Evolutionary conservation across 139 green algal species (phyloP), one percentile per base, ranked within the genome.

Genomic region (Volvox africanus): DNA sequence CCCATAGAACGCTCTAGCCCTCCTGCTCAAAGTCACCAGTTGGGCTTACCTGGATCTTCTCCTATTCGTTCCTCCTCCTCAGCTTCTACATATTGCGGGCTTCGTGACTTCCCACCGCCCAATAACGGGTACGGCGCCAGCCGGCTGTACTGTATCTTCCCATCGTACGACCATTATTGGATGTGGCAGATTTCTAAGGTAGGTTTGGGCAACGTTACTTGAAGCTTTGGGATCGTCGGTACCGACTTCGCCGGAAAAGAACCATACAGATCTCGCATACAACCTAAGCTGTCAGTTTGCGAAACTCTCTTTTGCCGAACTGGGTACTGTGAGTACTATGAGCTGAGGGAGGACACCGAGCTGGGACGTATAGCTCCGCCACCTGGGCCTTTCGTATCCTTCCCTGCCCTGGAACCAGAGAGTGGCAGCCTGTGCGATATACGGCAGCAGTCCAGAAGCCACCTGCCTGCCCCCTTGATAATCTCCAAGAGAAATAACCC

Each of bases 161-260:
- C 50, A 9, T 44, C 26, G 11, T 86, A 86, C 80, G 55, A 86
- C 50, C 50, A 71, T 26, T 86, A 50, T 26, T 86, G 36, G 32
- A 73, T 86, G 80, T 86, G 80, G 80, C 80, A 55, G 26, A 44
- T 86, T 13, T 33, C 32, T 6, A 71, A 86, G 80, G 80, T 86
- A 44, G 21, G 78, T 0, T 19, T 84, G 21, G 65, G 2, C 16
- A 73, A 12, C 2, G 65, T 16, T 24, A 24, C 65, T 16, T 28
- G 21, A 24, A 73, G 65, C 65, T 28, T 24, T 28, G 65, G 65
- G 21, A 11, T 30, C 11, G 21, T 73, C 11, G 24, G 16, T 28
- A 73, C 24, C 65, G 65, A 73, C 11, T 30, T 73, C 65, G 21
- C 2, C 6, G 16, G 21, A 30, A 30, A 24, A 9, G 21, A 2